Conservation (phyloP, 805 yeast genomes). For the Zygotorulaspora danielsina region DNA sequence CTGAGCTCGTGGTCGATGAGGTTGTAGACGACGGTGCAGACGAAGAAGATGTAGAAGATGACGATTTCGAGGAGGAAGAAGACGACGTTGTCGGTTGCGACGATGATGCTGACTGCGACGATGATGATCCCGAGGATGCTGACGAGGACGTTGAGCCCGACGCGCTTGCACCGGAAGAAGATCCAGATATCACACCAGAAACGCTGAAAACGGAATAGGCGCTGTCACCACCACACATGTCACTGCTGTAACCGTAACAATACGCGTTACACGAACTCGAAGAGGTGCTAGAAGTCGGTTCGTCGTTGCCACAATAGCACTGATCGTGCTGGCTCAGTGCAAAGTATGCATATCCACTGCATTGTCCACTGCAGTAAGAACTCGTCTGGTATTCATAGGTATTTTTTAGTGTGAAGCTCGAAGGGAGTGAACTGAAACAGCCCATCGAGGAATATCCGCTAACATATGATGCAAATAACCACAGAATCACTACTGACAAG, state of each 20-base stretch:
- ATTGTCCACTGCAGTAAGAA: conserved; percentile 23
- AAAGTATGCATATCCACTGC: conserved; percentile 28
- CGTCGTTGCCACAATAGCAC: conserved; percentile 33
- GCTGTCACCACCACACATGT: conserved; percentile 59
- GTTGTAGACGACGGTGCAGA: conserved; percentile 27
- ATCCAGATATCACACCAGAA: conserved; percentile 17
- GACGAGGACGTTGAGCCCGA: conserved; percentile 11
- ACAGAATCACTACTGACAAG: conserved; percentile 1
- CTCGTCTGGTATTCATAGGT: conserved; percentile 30
- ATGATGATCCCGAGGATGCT: conserved; percentile 10
- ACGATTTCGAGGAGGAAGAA: conserved; percentile 12
- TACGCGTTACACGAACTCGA: conserved; percentile 23
- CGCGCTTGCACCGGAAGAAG: conserved; percentile 12
- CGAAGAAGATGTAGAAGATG: conserved; percentile 19
- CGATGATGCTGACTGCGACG: conserved; percentile 14
- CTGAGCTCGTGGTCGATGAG: conserved; percentile 11
- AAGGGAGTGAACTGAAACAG: conserved; percentile 32
- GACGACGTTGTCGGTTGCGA: conserved; percentile 25
- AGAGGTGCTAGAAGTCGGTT: conserved; percentile 19
- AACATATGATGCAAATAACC: conserved; percentile 1
- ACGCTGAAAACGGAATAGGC: conserved; percentile 46
- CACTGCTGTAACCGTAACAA: conserved; percentile 57
- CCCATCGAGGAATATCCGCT: conserved; percentile 9
- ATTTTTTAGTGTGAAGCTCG: conserved; percentile 24
- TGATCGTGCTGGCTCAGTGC: conserved; percentile 28